These are phyloP conservation scores for Magnolia sinica DNA, from an alignment of 164 flowering plant genomes.

Conservation along the genomic window DNA sequence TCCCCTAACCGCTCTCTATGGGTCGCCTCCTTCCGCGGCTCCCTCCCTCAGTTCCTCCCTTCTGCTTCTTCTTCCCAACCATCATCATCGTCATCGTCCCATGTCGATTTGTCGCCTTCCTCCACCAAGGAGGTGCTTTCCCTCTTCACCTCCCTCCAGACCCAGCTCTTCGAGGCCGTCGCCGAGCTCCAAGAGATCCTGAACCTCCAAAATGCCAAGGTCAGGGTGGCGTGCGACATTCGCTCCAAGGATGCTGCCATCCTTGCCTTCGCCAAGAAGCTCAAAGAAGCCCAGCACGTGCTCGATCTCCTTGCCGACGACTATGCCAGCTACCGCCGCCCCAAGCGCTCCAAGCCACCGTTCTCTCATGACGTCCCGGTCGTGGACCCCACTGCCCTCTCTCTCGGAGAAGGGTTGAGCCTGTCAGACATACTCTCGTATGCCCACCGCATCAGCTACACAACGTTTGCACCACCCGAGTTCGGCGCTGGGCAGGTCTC, in stretches of 20 bases:
- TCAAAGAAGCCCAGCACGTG: conserved; percentile 65
- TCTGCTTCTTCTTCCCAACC: conserved; percentile 31
- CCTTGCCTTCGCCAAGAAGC: conserved; percentile 65
- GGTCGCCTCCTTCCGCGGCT: conserved; percentile 68
- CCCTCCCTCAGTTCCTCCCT: conserved; percentile 66
- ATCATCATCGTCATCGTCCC: conserved; percentile 15
- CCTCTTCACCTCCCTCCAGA: conserved; percentile 60
- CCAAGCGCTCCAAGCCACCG: conserved; percentile 37
- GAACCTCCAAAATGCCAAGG: conserved; percentile 72
- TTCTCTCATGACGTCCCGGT: conserved; percentile 9
- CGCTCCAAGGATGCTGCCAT: conserved; percentile 51
- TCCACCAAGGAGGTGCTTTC: conserved; percentile 65
- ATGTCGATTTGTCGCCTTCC: conserved; percentile 22
- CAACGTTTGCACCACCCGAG: conserved; percentile 96
- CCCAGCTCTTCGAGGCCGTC: conserved; percentile 83
- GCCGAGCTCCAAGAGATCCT: conserved; percentile 88
- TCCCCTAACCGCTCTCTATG: conserved; percentile 71
- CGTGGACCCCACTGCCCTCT: conserved; percentile 18
- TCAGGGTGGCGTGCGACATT: conserved; percentile 52
- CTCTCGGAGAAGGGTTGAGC: conserved; percentile 39
- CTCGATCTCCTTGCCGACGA: conserved; percentile 84
- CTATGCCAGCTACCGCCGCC: conserved; percentile 61
- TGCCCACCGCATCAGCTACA: conserved; percentile 87
- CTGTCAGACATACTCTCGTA: conserved; percentile 70
- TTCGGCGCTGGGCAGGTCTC: conserved; percentile 79